These are phyloP conservation scores for Termitomyces sp. DNA, from an alignment of 768 basidiomycete genomes.

Conservation along the genomic window DNA sequence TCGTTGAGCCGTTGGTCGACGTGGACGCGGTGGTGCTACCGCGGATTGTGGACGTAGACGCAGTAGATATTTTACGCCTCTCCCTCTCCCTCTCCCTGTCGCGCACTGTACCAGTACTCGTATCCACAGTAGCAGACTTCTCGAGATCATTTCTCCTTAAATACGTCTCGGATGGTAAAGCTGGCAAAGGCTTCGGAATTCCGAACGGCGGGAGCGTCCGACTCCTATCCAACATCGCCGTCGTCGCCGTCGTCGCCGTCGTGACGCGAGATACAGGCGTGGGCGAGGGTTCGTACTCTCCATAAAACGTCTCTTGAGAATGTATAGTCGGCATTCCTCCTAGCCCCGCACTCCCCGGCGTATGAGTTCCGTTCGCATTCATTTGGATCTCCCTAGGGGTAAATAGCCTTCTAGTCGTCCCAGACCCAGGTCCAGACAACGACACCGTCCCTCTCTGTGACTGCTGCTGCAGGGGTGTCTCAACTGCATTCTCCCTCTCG, in stretches of 20 bases:
- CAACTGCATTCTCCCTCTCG: conserved; percentile 13
- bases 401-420: conserved; percentile 43
- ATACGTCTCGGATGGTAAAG: conserved; percentile 50
- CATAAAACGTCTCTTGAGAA: conserved; percentile 37
- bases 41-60: conserved; percentile 45
- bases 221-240: conserved; percentile 30
- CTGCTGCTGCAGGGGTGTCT: conserved; percentile 18
- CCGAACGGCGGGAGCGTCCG: conserved; percentile 42
- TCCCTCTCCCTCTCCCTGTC: conserved; percentile 17
- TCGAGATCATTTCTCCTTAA: conserved; percentile 16
- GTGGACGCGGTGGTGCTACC: conserved; percentile 13
- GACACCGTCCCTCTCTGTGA: not conserved
- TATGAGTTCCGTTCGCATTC: not conserved
- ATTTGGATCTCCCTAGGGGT: conserved; percentile 44
- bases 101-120: conserved; percentile 9
- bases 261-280: conserved; percentile 32
- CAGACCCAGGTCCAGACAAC: not conserved
- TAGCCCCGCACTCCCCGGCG: not conserved
- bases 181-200: conserved; percentile 54
- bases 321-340: conserved; percentile 27
- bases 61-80: conserved; percentile 20
- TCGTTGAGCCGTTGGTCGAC: conserved; percentile 20
- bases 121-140: not conserved
- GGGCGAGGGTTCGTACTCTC: conserved; percentile 34
- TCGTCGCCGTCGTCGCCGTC: conserved; percentile 13